phyloP scores from a whole-genome alignment of 2,329 filamentous ascomycete genomes.

The Diatrype stigma region DNA sequence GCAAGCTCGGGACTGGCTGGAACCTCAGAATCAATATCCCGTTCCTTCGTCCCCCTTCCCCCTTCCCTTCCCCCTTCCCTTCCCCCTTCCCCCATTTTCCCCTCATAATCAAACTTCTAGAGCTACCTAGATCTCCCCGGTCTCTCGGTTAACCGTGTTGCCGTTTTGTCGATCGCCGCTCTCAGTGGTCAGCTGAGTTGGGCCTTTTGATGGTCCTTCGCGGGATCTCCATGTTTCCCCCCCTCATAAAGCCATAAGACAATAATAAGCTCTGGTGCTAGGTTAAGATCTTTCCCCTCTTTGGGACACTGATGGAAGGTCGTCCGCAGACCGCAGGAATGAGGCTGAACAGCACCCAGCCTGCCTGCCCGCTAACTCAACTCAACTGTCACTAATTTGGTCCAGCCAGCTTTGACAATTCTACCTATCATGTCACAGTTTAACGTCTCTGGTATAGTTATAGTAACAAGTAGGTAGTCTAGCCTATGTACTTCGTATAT shows the following conservation, averaged over 20 bases:
- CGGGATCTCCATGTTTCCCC: not conserved
- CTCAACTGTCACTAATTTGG: too few species aligned
- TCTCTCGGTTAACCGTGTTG: not conserved
- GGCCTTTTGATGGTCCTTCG: not conserved
- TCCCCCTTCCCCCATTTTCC: not conserved
- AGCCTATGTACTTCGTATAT: too few species aligned
- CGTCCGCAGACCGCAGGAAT: constrained; percentile 5
- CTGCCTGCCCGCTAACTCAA: too few species aligned
- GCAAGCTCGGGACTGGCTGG: too few species aligned
- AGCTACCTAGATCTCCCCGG: not conserved
- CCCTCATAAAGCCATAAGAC: too few species aligned
- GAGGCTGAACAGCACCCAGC: constrained; percentile 14
- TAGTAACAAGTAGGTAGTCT: too few species aligned
- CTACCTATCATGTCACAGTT: too few species aligned
- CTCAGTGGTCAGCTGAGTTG: not conserved
- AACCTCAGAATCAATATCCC: too few species aligned
- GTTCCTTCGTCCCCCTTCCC: not conserved
- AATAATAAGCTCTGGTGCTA: not conserved
- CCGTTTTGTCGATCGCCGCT: not conserved
- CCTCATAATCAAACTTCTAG: not conserved
- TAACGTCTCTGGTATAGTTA: too few species aligned
- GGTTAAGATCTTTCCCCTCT: constrained; percentile 10
- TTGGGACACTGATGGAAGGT: constrained; percentile 3
- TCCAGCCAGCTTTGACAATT: too few species aligned
- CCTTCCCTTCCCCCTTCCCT: not conserved